Percentiles rank a stretch among this genome's conserved stretches.
phyloP scores from a whole-genome alignment of 73 alveolate genomes.

The Durusdinium trenchii region DNA sequence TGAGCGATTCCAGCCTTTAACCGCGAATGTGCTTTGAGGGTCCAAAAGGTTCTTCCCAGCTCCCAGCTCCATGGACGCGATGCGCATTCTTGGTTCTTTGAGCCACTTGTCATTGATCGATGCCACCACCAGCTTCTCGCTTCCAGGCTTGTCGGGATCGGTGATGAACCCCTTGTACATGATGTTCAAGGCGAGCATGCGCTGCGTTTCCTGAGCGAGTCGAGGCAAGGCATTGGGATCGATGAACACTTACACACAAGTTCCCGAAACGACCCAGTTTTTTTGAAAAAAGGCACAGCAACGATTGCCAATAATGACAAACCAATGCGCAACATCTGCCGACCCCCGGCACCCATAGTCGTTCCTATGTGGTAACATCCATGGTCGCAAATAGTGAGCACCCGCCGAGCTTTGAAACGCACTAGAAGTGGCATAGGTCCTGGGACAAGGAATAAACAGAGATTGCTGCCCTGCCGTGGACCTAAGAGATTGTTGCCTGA shows the following conservation, averaged over 20 bases:
- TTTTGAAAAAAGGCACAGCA: too few species aligned
- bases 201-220: not conserved
- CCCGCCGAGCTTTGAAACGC: not conserved
- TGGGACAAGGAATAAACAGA: not conserved
- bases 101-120: not conserved
- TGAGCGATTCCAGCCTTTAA: not conserved
- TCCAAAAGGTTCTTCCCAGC: not conserved
- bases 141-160: not conserved
- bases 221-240: not conserved
- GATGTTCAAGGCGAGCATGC: not conserved
- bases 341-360: not conserved
- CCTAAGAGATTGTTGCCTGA: too few species aligned
- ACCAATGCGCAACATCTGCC: not conserved
- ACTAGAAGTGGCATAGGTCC: not conserved
- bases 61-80: not conserved
- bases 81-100: not conserved
- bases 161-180: not conserved
- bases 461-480: too few species aligned
- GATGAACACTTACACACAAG: too few species aligned
- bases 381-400: not conserved
- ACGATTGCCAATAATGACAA: not conserved
- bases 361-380: not conserved
- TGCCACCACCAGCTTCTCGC: not conserved
- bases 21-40: not conserved
- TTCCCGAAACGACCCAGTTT: too few species aligned